phyloP scores from a whole-genome alignment of 148 eudicot species.

The Rhododendron vialii region DNA sequence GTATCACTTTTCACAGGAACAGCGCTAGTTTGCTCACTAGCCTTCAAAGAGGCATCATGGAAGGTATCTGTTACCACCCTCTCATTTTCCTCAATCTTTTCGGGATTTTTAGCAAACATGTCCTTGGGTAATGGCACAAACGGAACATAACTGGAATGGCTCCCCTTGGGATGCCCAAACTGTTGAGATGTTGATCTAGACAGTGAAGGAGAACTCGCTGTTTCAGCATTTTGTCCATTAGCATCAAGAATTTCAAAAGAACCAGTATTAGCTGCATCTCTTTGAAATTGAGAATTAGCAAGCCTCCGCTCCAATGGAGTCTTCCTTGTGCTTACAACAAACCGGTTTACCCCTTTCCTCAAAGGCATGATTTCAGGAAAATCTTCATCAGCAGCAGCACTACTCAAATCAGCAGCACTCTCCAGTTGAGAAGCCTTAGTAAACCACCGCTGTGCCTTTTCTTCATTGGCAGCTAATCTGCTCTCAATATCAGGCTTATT shows the following conservation, averaged over 20 bases:
- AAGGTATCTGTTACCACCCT: neutral
- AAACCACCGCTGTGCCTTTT: slow-evolving; percentile 38
- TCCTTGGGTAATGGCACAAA: slow-evolving; percentile 36
- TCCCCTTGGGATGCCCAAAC: slow-evolving; percentile 12
- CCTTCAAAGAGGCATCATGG: slow-evolving; percentile 3
- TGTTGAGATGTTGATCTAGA: slow-evolving; percentile 16
- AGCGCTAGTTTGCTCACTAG: slow-evolving; percentile 5
- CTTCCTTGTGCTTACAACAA: no score
- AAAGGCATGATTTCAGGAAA: no score
- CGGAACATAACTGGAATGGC: slow-evolving; percentile 20
- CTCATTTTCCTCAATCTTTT: slow-evolving; percentile 5
- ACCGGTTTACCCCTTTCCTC: no score
- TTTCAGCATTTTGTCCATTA: slow-evolving; percentile 7
- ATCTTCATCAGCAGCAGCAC: no score
- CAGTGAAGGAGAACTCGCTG: neutral
- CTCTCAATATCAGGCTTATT: slow-evolving; percentile 17
- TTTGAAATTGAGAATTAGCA: slow-evolving; percentile 23
- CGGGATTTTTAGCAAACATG: slow-evolving; percentile 23
- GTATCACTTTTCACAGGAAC: slow-evolving; percentile 5
- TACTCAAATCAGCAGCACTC: no score
- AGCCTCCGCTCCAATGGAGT: neutral
- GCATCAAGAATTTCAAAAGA: slow-evolving; percentile 21
- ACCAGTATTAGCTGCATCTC: slow-evolving; percentile 10
- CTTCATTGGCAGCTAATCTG: slow-evolving; percentile 29
- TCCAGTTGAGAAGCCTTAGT: no score